Percentiles rank a stretch among this genome's conserved stretches.
phyloP scores from a whole-genome alignment of 169 alveolate genomes.

The Plasmodium falciparum region DNA sequence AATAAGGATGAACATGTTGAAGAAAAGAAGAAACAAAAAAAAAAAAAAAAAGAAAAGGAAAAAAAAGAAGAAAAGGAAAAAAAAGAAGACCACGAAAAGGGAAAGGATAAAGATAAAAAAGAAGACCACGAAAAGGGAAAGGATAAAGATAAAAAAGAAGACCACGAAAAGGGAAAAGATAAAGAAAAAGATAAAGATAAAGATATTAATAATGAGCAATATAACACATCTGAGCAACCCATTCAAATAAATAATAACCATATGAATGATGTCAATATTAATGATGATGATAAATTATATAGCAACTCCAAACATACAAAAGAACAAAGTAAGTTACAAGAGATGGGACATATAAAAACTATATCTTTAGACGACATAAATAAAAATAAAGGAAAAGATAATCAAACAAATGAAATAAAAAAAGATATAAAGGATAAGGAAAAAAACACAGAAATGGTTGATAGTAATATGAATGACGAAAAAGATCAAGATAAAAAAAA shows the following conservation, averaged over 20 bases:
- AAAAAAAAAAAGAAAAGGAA: conserved; percentile 43
- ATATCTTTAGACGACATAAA: too few species aligned
- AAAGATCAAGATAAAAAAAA: too few species aligned
- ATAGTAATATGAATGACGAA: too few species aligned
- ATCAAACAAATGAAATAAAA: too few species aligned
- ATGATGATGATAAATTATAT: background rate
- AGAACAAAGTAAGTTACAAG: background rate
- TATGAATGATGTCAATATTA: background rate
- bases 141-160: background rate
- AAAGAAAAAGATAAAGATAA: background rate
- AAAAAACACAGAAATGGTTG: too few species aligned
- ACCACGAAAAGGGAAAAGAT: background rate
- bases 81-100: conserved; percentile 20
- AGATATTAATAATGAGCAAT: background rate
- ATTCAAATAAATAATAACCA: background rate
- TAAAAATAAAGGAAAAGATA: too few species aligned
- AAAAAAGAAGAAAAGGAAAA: conserved; percentile 21
- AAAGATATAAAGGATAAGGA: too few species aligned
- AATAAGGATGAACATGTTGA: background rate
- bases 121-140: background rate
- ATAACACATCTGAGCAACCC: too few species aligned
- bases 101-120: background rate
- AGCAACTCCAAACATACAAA: background rate
- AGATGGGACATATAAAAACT: too few species aligned
- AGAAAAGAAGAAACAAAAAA: conserved; percentile 10